Conservation (phyloP, 768 basidiomycete species). For the Pleurotus ostreatus region DNA sequence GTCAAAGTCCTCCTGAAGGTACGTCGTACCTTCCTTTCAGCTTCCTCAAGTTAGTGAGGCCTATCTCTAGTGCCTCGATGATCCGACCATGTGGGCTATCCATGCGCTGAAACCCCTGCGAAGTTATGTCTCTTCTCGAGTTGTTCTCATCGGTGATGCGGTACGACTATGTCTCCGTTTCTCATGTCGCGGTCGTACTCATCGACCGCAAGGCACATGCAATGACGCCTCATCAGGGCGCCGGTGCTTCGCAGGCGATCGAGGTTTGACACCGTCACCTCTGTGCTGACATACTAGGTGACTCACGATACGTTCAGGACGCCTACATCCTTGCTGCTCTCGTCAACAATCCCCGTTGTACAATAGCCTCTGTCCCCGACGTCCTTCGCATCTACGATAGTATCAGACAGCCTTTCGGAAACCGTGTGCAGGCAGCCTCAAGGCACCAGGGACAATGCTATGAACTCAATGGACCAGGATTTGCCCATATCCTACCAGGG, state of each 20-base stretch:
- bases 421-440: slow-evolving; percentile 16
- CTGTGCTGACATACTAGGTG: neutral
- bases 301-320: slow-evolving; percentile 22
- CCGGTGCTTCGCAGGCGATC: slow-evolving; percentile 23
- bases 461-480: slow-evolving; percentile 19
- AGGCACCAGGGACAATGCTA: slow-evolving; percentile 15
- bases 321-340: slow-evolving; percentile 31
- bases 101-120: slow-evolving; percentile 36
- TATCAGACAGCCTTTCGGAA: slow-evolving; percentile 25
- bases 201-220: slow-evolving; percentile 18
- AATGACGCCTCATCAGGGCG: slow-evolving; percentile 22
- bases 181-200: neutral
- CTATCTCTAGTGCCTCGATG: slow-evolving; percentile 25
- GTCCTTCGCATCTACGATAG: slow-evolving; percentile 25
- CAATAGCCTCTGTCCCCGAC: slow-evolving; percentile 15
- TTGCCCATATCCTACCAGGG: slow-evolving; percentile 23
- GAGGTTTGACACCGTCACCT: slow-evolving; percentile 17
- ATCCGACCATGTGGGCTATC: slow-evolving; percentile 39
- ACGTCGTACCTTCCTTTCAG: slow-evolving; percentile 3
- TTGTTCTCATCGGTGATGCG: slow-evolving; percentile 48
- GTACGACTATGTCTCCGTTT: slow-evolving; percentile 19
- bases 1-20: slow-evolving; percentile 40
- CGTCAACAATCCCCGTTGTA: slow-evolving; percentile 14
- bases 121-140: slow-evolving; percentile 30
- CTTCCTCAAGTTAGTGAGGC: neutral